A percentile compares a stretch with the other conserved stretches of the same genome.
Conservation (phyloP, 768 basidiomycete species). For the Leucosporidium creatinivorum region DNA sequence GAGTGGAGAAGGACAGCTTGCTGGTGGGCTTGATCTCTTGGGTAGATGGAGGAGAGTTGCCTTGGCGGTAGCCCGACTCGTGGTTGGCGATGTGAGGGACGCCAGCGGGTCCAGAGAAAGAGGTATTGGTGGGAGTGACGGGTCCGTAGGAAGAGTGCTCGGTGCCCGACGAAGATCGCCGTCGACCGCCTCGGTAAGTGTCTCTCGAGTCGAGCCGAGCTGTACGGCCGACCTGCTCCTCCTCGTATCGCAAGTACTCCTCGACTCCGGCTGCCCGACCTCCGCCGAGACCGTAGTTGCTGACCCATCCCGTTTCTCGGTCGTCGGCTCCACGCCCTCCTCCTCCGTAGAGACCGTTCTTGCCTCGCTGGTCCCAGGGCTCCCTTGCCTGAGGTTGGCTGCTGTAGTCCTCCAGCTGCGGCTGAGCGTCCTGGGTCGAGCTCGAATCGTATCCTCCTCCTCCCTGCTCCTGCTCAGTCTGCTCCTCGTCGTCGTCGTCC, state of each 20-base stretch:
- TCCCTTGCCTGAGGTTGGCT: neutral
- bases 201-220: neutral
- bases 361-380: conserved; percentile 29
- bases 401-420: neutral
- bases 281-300: conserved; percentile 12
- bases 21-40: neutral
- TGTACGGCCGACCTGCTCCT: conserved; percentile 14
- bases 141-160: conserved; percentile 13
- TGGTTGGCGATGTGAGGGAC: neutral
- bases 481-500: neutral
- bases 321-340: conserved; percentile 30
- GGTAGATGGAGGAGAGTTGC: neutral
- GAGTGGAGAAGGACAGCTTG: neutral
- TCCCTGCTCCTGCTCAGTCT: neutral
- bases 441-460: neutral
- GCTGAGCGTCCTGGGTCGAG: neutral
- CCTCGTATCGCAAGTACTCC: conserved; percentile 9
- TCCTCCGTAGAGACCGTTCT: conserved; percentile 28
- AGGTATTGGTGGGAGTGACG: conserved; percentile 9
- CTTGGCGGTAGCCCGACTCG: neutral
- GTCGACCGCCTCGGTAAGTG: neutral
- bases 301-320: conserved; percentile 28
- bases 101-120: neutral
- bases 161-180: conserved; percentile 6
- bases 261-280: neutral